Percentiles rank a stretch among this genome's conserved stretches.
phyloP scores from a whole-genome alignment of 2,329 filamentous ascomycete genomes.

The Aspergillus unguis region DNA sequence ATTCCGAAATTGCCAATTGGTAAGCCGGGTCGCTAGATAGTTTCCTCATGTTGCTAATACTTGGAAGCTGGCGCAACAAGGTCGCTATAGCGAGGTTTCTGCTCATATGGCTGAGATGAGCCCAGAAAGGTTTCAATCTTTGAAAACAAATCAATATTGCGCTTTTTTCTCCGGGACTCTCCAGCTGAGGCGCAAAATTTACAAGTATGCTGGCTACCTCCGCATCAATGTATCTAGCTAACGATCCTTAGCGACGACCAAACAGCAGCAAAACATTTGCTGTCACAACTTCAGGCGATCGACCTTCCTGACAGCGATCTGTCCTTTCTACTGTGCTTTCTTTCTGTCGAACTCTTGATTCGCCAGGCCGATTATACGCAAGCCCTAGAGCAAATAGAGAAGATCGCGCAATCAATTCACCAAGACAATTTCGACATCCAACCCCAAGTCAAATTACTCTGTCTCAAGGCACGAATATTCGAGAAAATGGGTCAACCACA shows the following conservation, averaged over 20 bases:
- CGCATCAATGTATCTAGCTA: slow-evolving; percentile 7
- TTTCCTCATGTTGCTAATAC: slow-evolving; percentile 2
- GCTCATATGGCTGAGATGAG: slow-evolving; percentile 59
- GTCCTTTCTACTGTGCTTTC: slow-evolving; percentile 55
- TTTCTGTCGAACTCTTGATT: slow-evolving; percentile 59
- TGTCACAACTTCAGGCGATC: slow-evolving; percentile 56
- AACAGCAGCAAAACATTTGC: slow-evolving; percentile 54
- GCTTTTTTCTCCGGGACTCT: slow-evolving; percentile 42
- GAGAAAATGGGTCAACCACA: slow-evolving; percentile 66
- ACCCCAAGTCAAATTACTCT: slow-evolving; percentile 67
- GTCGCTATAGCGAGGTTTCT: slow-evolving; percentile 68
- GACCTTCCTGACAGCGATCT: slow-evolving; percentile 57
- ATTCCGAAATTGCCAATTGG: slow-evolving; percentile 66
- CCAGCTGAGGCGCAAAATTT: slow-evolving; percentile 42
- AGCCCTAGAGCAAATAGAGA: slow-evolving; percentile 55
- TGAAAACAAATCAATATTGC: slow-evolving; percentile 68
- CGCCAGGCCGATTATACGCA: slow-evolving; percentile 51
- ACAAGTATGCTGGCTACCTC: slow-evolving; percentile 32
- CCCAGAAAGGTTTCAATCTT: slow-evolving; percentile 61
- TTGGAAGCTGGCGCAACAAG: slow-evolving; percentile 56
- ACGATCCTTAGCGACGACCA: slow-evolving; percentile 51
- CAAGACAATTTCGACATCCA: slow-evolving; percentile 61
- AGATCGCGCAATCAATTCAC: slow-evolving; percentile 50
- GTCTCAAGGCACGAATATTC: slow-evolving; percentile 69
- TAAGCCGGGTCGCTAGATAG: slow-evolving; percentile 23